phyloP scores from a whole-genome alignment of 2,329 filamentous ascomycete species.

The Colletotrichum australisinense region DNA sequence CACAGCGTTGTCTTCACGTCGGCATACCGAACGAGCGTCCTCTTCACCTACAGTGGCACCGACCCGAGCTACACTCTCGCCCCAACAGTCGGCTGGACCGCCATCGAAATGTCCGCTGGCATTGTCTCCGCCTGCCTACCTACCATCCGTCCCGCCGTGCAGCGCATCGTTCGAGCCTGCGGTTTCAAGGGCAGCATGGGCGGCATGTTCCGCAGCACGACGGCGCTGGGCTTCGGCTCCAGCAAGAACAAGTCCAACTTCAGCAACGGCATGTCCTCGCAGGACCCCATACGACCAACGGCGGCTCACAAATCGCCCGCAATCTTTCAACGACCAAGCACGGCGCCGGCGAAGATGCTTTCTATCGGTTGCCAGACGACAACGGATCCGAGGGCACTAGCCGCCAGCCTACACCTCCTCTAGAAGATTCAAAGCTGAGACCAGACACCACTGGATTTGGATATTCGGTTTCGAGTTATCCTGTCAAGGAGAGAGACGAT shows the following conservation, averaged over 20 bases:
- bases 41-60: slow-evolving; percentile 53
- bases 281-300: slow-evolving; percentile 18
- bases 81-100: slow-evolving; percentile 58
- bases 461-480: slow-evolving; percentile 46
- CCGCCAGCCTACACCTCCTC: not conserved
- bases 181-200: slow-evolving; percentile 51
- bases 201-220: slow-evolving; percentile 42
- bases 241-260: slow-evolving; percentile 37
- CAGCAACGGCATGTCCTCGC: slow-evolving; percentile 32
- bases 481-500: slow-evolving; percentile 40
- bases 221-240: slow-evolving; percentile 40
- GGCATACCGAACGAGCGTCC: slow-evolving; percentile 58
- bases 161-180: slow-evolving; percentile 49
- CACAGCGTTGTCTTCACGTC: slow-evolving; percentile 59
- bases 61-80: slow-evolving; percentile 61
- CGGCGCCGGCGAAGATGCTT: slow-evolving; percentile 36
- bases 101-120: slow-evolving; percentile 60
- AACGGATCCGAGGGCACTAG: slow-evolving; percentile 40
- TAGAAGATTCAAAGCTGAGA: slow-evolving; percentile 41
- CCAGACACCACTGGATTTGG: slow-evolving; percentile 44
- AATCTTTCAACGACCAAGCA: slow-evolving; percentile 22
- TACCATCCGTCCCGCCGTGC: slow-evolving; percentile 59
- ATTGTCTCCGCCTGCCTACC: slow-evolving; percentile 66
- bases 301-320: slow-evolving; percentile 6
- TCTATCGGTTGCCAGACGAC: slow-evolving; percentile 48